A percentile compares a stretch with the other conserved stretches of the same genome.
phyloP scores from a whole-genome alignment of 768 basidiomycete species.

The Pleurotus cornucopiae region DNA sequence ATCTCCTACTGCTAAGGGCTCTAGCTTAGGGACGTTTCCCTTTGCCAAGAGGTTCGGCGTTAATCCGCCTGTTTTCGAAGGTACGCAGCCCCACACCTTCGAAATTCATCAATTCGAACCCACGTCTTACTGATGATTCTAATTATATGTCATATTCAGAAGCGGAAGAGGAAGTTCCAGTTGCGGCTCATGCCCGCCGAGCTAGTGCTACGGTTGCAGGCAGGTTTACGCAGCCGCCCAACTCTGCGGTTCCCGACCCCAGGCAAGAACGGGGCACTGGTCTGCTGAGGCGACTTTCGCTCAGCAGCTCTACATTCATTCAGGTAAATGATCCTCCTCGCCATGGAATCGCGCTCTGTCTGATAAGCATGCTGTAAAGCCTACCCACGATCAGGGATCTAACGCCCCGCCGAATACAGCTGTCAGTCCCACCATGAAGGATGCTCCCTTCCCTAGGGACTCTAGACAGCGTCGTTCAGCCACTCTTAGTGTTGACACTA shows the following conservation, averaged over 20 bases:
- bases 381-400: constrained; percentile 23
- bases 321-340: constrained; percentile 40
- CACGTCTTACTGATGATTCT: too few relatives aligned
- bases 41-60: constrained; percentile 51
- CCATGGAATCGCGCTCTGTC: constrained; percentile 9
- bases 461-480: constrained; percentile 54
- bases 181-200: constrained; percentile 50
- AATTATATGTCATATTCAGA: constrained; percentile 21
- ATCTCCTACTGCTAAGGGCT: constrained; percentile 49
- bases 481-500: constrained; percentile 42
- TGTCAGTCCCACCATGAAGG: constrained; percentile 32
- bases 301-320: constrained; percentile 50
- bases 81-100: constrained; percentile 27
- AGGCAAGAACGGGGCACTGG: constrained; percentile 66
- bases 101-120: too few relatives aligned
- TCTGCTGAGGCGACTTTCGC: constrained; percentile 70
- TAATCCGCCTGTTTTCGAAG: constrained; percentile 57
- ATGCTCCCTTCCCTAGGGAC: constrained; percentile 20
- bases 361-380: constrained; percentile 20
- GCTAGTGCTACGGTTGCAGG: constrained; percentile 53
- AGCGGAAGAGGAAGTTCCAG: constrained; percentile 34
- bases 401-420: constrained; percentile 51
- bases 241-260: constrained; percentile 38
- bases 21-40: constrained; percentile 45
- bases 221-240: constrained; percentile 46